These are phyloP conservation scores for Zygosaccharomyces bailii DNA, from an alignment of 805 yeast species.

Conservation along the genomic window DNA sequence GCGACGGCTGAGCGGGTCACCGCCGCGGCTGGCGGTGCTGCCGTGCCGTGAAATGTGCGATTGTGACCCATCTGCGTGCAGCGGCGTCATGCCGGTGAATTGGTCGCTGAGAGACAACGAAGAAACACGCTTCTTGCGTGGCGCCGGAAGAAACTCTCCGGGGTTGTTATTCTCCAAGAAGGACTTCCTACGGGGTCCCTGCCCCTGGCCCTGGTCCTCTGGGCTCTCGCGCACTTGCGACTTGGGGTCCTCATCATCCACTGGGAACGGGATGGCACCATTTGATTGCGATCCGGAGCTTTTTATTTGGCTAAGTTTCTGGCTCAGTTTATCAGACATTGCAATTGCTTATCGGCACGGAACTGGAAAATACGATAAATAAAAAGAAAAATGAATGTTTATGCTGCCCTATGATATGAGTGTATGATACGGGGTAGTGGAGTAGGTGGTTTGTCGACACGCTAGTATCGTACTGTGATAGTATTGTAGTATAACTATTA, in stretches of 20 bases:
- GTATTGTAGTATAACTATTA: too few species aligned
- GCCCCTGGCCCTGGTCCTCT: constrained; percentile 2
- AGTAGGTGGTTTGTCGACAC: too few species aligned
- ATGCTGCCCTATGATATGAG: too few species aligned
- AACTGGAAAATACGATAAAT: background rate
- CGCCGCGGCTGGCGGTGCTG: constrained; percentile 12
- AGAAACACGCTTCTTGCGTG: constrained; percentile 60
- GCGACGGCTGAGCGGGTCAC: background rate
- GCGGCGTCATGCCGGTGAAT: constrained; percentile 31
- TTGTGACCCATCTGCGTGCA: constrained; percentile 17
- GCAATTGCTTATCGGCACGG: background rate
- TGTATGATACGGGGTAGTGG: too few species aligned
- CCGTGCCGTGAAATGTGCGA: constrained; percentile 10
- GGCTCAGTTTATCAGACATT: constrained; percentile 5
- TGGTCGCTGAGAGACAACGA: constrained; percentile 69
- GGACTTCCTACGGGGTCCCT: constrained; percentile 38
- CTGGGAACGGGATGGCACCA: background rate
- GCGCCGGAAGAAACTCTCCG: constrained; percentile 59
- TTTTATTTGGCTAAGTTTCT: constrained; percentile 1
- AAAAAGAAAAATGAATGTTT: too few species aligned
- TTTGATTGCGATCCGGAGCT: background rate
- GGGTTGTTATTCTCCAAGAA: constrained; percentile 72
- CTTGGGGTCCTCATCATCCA: constrained; percentile 14
- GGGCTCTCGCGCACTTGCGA: constrained; percentile 12
- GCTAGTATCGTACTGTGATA: too few species aligned